Base-by-base conservation (phyloP, 2,329 filamentous ascomycete species). In the Verticillium alfalfae region DNA sequence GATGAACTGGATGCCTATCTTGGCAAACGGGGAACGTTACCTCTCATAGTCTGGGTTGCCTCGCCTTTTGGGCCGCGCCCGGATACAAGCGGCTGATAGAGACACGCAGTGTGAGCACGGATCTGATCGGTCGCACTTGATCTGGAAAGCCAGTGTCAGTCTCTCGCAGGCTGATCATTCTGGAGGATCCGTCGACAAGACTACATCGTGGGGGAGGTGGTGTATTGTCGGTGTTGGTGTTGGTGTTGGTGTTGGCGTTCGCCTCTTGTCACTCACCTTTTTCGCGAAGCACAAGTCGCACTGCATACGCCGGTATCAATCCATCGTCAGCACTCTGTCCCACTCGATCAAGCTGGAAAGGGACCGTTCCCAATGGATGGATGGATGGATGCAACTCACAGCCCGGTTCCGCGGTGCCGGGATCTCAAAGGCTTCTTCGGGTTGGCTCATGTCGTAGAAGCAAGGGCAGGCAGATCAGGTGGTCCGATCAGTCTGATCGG, bases 21-120 rank as follows among this genome's bases (percentile, higher is more conserved):
- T 13, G 36, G 36, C 36, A 37, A 10, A 13, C 9, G 13, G 9
- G 36, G 6, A 10, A 37, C 36, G 36, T 37, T 37, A 37, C 57
- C 57, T 39, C 34, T 58, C 57, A 58, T 58, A 58, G 38, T 58
- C 57, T n/a, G 57, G 57, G 34, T 58, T 58, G 26, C 57, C 57
- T 16, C 57, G 37, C 26, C 57, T 58, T 22, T 58, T 58, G 9
- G 57, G 57, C 10, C 57, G 57, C 18, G 38, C 38, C 38, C 57
- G 57, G 8, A 58, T 58, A 26, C 57, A 58, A 4, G 39, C 57
- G 9, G 57, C 57, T 45, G 41, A 41, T 13, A 45, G 41, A 31
- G 57, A 58, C 15, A 58, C 57, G 57, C 57, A 58, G 26, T 58
- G 57, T 16, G 41, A 49, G 57, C 57, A 58, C 34, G 57, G 57